phyloP scores from a whole-genome alignment of 805 yeast genomes.

The Candida boleticola region DNA sequence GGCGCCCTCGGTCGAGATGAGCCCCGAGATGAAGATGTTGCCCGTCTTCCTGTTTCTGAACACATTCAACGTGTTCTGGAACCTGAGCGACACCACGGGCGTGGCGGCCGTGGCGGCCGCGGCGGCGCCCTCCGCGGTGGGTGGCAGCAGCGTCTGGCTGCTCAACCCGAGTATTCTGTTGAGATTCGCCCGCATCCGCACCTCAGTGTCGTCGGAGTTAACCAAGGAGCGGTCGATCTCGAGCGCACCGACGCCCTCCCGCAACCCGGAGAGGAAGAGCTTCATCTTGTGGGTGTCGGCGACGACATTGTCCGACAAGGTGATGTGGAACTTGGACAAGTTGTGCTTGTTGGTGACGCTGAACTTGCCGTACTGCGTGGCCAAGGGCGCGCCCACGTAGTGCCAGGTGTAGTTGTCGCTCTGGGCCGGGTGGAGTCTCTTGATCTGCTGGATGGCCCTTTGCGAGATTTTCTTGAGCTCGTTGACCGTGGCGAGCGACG shows the following conservation, averaged over 20 bases:
- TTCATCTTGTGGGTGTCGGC: constrained; percentile 9
- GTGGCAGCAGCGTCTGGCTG: too few relatives aligned
- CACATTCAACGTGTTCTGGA: not conserved
- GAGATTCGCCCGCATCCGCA: constrained; percentile 6
- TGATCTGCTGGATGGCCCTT: constrained; percentile 8
- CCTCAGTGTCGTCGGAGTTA: constrained; percentile 6
- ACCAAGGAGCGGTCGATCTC: constrained; percentile 4
- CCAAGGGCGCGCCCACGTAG: constrained; percentile 7
- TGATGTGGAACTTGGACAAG: constrained; percentile 11
- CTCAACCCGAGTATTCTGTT: constrained; percentile 5
- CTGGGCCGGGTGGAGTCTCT: constrained; percentile 2
- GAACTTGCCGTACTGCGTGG: constrained; percentile 7
- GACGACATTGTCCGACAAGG: constrained; percentile 10
- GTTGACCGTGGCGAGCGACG: constrained; percentile 10
- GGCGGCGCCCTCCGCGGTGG: not conserved
- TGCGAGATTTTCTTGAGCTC: constrained; percentile 9
- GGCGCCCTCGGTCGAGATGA: not conserved
- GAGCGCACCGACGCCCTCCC: constrained; percentile 3
- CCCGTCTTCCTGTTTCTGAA: constrained; percentile 4
- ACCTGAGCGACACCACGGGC: not conserved
- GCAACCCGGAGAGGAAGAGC: constrained; percentile 8
- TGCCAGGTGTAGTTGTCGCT: constrained; percentile 11
- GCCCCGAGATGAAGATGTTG: constrained; percentile 3
- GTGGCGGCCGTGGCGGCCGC: not conserved
- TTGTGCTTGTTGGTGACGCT: constrained; percentile 9